Evolutionary conservation across 768 basidiomycete species (phyloP), one percentile per base, ranked within the genome.

Genomic region (Leccinum subtestaceum): DNA sequence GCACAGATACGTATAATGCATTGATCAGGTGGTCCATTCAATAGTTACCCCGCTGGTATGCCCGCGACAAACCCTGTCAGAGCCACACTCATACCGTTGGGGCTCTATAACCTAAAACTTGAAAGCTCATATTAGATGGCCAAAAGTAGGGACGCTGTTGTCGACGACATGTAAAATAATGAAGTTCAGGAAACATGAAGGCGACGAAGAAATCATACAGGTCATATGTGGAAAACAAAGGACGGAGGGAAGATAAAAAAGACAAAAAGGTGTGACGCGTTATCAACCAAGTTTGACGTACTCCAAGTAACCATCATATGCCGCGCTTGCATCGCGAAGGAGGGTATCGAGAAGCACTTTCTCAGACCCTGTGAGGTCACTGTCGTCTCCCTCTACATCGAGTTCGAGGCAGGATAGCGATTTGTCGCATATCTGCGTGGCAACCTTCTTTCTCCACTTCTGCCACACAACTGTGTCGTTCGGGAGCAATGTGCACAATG

Each of bases 391-490:
- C 3, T 49, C 32, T 49, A 59, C 60, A 11, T 47, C 56, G 1
- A 55, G 6, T 21, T 54, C 13, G 19, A 66, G 56, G 49, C n/a
- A 36, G 23, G 59, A 47, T n/a, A 36, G 7, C 25, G 53, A 59
- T 40, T 12, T 52, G 2, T 62, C 55, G 45, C 55, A 60, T 36
- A 69, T 52, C 36, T 55, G 62, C 29, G 0, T 47, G 29, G 49
- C 45, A 5, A 66, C 69, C 52, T 56, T 68, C 46, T 60, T 23
- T 51, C 60, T 66, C 69, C 67, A 69, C 34, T 1, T 54, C 10
- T 56, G 34, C 68, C 68, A 69, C 11, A 66, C 68, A 3, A 8
- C 4, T 0, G 68, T 69, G 17, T 71, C 64, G 13, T 69, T 69
- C 1, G 67, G 60, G 31, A 69, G 38, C 15, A 71, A 55, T 1